These are phyloP conservation scores for Setomelanomma holmii DNA, from an alignment of 2,329 filamentous ascomycete genomes.

Conservation along the genomic window DNA sequence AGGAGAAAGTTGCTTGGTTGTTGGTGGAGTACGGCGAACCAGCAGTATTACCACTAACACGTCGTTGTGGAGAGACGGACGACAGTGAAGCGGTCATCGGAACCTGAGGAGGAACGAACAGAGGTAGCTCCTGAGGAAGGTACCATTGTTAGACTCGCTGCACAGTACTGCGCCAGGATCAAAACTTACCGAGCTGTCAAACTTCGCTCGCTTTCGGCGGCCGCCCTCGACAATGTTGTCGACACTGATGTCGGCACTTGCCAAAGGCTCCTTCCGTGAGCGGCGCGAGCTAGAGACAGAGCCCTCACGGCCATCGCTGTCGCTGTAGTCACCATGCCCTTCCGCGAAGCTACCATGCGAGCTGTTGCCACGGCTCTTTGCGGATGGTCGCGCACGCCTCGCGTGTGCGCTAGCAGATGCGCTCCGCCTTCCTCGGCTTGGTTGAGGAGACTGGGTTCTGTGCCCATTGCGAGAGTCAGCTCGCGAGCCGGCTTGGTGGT, in stretches of 20 bases:
- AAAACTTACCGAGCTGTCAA: conserved; percentile 90
- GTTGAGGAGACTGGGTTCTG: conserved; percentile 78
- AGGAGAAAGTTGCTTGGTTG: conserved; percentile 80
- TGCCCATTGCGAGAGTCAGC: conserved; percentile 72
- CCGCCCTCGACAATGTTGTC: conserved; percentile 98
- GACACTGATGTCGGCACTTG: conserved; percentile 95
- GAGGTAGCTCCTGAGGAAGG: conserved; percentile 78
- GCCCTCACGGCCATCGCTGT: conserved; percentile 80
- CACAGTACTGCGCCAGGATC: conserved; percentile 8
- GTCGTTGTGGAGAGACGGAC: conserved; percentile 91
- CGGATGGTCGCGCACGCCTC: conserved; percentile 67
- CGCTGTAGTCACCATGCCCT: conserved; percentile 71
- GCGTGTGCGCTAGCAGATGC: conserved; percentile 72
- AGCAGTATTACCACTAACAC: conserved; percentile 74
- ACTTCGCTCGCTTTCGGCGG: conserved; percentile 91
- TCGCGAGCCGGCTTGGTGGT: conserved; percentile 70
- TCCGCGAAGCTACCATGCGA: conserved; percentile 67
- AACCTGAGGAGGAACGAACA: conserved; percentile 83
- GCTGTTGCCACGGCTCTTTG: conserved; percentile 72
- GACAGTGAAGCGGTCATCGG: conserved; percentile 94
- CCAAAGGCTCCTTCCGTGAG: conserved; percentile 81
- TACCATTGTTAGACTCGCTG: conserved; percentile 30
- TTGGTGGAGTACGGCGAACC: conserved; percentile 77
- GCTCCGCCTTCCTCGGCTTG: conserved; percentile 75
- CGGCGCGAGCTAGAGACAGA: conserved; percentile 76